Evolutionary conservation across 2,329 filamentous ascomycete genomes (phyloP), one percentile per base, ranked within the genome.

Genomic region (Helotiales sp.): DNA sequence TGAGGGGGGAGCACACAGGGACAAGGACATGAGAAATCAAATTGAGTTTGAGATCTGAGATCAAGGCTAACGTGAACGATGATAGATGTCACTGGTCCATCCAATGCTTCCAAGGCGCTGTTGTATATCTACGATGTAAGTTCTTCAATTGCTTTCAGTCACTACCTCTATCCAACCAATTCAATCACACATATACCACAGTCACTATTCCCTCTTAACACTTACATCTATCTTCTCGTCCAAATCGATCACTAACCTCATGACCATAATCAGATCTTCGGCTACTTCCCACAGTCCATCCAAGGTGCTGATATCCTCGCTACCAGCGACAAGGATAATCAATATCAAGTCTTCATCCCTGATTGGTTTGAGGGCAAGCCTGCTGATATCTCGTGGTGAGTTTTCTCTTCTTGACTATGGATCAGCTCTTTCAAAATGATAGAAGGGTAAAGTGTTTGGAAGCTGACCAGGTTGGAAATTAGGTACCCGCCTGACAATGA

Each of bases 321-420:
- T 52, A 81, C 80, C 54, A 82, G 83, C 68, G 83, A 86, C 74
- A 60, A 73, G 24, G 76, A 82, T 79, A 86, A 82, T 78, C 87
- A 91, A 76, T 96, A 96, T 83, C 89, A 89, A 73, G 92, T 97
- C 72, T 93, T 94, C 80, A 94, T 97, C 70, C 94, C 94, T 30
- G 94, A 97, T 81, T 95, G 92, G 85, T 97, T 97, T 82, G 86
- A 91, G 68, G 93, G 92, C 77, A 72, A 74, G 4, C 72, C 73
- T 49, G 77, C 32, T 60, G 40, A 87, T 84, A 68, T 84, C 86
- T 65, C 73, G 26, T 85, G 84, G 81, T 75, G 65, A 13, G 68
- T 49, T 34, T 45, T n/a, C 26, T 65, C 26, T 26, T 17, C 11
- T 11, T 3, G 6, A 40, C 8, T 11, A 3, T 8, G 3, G 34